Evolutionary conservation across 1,284 basidiomycete species (phyloP), one percentile per base, ranked within the genome.

Genomic region (Pseudozyma tsukubaensis): DNA sequence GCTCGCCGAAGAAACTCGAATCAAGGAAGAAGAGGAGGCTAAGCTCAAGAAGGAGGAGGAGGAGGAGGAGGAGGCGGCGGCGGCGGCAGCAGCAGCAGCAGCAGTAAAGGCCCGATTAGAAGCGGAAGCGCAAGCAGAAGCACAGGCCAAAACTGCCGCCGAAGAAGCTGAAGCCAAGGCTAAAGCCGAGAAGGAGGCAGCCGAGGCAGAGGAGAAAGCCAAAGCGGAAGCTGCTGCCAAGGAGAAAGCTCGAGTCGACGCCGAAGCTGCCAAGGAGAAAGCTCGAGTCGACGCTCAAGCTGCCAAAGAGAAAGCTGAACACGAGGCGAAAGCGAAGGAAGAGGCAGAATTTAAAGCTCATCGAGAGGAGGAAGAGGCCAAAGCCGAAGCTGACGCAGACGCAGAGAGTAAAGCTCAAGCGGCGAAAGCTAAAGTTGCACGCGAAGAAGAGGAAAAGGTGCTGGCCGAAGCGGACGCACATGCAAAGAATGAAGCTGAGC

Each of bases 121-220:
- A 48, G 59, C 45, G 18, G 19, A 57, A 32, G 65, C 44, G 9
- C 45, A 61, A 39, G 52, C 40, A 18, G 35, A 45, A 12, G 59
- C 43, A 43, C 16, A 34, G 24, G 53, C 54, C 24, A 48, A 37
- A 55, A 42, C 32, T 1, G 39, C 56, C 50, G 53, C 53, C 21
- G 29, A 40, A 43, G 21, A 34, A 14, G 35, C n/a, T 2, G 35
- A 50, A 39, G 56, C 45, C 36, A 43, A 45, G 37, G 32, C 44
- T 3, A 42, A 52, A 16, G 54, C 19, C 10, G 49, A 63, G 9
- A 43, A 39, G 16, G 53, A 51, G 24, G 43, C 60, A 11, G 37
- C 45, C 29, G 32, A 60, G n/a, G 58, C 50, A n/a, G 34, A 58
- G 6, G 24, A 29, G 24, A 29, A 29, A 29, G 24, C 24, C 6